phyloP scores from a whole-genome alignment of 805 yeast genomes.

The Hanseniaspora singularis region DNA sequence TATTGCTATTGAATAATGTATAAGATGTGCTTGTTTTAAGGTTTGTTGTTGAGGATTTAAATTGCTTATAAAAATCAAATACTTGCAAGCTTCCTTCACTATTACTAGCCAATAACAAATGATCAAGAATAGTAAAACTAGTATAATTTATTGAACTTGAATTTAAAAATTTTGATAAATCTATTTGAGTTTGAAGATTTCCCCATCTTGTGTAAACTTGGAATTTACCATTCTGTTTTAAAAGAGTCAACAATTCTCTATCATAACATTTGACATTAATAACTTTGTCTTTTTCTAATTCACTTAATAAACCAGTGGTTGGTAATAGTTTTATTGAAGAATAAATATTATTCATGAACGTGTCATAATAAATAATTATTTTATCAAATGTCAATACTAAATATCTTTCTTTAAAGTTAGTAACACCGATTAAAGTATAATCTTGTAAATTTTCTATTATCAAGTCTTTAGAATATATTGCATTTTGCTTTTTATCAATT shows the following conservation, averaged over 20 bases:
- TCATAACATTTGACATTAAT: constrained; percentile 19
- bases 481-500: constrained; percentile 19
- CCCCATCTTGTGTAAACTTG: constrained; percentile 24
- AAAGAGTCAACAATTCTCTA: constrained; percentile 19
- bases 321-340: constrained; percentile 1
- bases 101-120: constrained; percentile 18
- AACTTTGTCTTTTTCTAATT: constrained; percentile 8
- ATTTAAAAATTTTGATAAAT: constrained; percentile 21
- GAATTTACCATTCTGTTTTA: constrained; percentile 21
- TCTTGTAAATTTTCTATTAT: constrained; percentile 2
- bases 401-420: constrained; percentile 16
- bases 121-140: constrained; percentile 19
- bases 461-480: constrained; percentile 15
- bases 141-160: constrained; percentile 15
- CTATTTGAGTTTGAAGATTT: constrained; percentile 17
- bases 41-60: constrained; percentile 18
- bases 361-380: constrained; percentile 20
- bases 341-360: constrained; percentile 16
- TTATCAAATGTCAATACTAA: constrained; percentile 19
- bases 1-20: constrained; percentile 22
- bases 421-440: constrained; percentile 15
- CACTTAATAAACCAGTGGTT: constrained; percentile 7
- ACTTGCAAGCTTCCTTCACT: constrained; percentile 22
- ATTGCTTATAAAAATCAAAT: constrained; percentile 25
- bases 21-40: constrained; percentile 21